These are phyloP conservation scores for Phytophthora vignae DNA, from an alignment of 352 stramenopile genomes.

Conservation along the genomic window DNA sequence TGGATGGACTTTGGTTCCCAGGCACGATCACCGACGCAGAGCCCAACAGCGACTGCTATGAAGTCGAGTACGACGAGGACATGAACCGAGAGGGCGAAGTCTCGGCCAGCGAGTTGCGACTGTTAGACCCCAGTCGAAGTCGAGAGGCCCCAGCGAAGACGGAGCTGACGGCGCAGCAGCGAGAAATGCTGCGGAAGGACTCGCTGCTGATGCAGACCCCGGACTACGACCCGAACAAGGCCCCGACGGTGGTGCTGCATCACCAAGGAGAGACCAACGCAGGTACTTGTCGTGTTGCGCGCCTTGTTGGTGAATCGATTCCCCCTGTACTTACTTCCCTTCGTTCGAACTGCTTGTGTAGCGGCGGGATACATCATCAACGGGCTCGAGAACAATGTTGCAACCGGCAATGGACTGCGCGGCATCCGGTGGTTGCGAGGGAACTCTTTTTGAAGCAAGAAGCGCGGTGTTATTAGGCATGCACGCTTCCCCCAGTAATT, in stretches of 20 bases:
- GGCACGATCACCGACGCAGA: conserved; percentile 62
- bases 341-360: conserved; percentile 14
- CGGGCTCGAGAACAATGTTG: conserved; percentile 85
- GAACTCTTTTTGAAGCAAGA: conserved; percentile 64
- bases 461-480: background rate
- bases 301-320: background rate
- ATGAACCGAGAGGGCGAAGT: conserved; percentile 77
- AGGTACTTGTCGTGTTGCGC: conserved; percentile 41
- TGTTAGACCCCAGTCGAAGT: conserved; percentile 31
- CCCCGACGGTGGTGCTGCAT: conserved; percentile 77
- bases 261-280: conserved; percentile 75
- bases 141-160: conserved; percentile 12
- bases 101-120: conserved; percentile 55
- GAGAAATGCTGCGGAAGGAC: conserved; percentile 57
- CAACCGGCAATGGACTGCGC: conserved; percentile 76
- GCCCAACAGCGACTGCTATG: conserved; percentile 59
- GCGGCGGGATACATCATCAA: conserved; percentile 86
- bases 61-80: conserved; percentile 86
- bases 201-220: conserved; percentile 63
- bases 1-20: conserved; percentile 84
- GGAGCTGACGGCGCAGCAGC: conserved; percentile 44
- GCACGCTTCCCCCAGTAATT: background rate
- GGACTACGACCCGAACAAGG: conserved; percentile 79
- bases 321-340: conserved; percentile 4
- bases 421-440: conserved; percentile 83